phyloP scores from a whole-genome alignment of 2,329 filamentous ascomycete species.

The Coniochaeta ligniaria region DNA sequence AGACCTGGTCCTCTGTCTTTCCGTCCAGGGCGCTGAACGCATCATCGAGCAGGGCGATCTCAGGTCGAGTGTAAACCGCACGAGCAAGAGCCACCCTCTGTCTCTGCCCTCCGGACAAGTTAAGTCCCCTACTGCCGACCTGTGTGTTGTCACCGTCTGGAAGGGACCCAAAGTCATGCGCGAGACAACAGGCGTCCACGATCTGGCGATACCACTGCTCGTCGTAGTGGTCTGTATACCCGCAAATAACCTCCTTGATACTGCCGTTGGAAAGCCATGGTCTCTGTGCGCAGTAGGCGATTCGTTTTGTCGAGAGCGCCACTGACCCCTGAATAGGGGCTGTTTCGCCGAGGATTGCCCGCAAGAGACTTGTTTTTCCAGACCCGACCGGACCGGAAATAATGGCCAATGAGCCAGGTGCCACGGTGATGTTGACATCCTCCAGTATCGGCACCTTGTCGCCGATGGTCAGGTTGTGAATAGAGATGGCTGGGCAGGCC shows the following conservation, averaged over 20 bases:
- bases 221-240: slow-evolving; percentile 5
- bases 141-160: slow-evolving; percentile 13
- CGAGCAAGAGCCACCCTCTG: slow-evolving; percentile 24
- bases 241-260: slow-evolving; percentile 23
- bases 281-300: slow-evolving; percentile 28
- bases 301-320: slow-evolving; percentile 14
- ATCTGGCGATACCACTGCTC: slow-evolving; percentile 24
- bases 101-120: slow-evolving; percentile 16
- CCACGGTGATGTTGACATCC: slow-evolving; percentile 15
- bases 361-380: slow-evolving; percentile 21
- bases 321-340: slow-evolving; percentile 15
- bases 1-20: slow-evolving; percentile 20
- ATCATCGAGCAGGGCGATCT: slow-evolving; percentile 26
- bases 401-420: slow-evolving; percentile 15
- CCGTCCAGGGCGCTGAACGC: slow-evolving; percentile 27
- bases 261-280: slow-evolving; percentile 28
- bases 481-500: too few species aligned
- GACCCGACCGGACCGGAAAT: slow-evolving; percentile 18
- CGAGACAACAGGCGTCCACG: slow-evolving; percentile 14
- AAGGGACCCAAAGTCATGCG: slow-evolving; percentile 15
- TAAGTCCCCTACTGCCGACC: slow-evolving; percentile 15
- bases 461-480: too few species aligned
- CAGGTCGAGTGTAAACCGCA: slow-evolving; percentile 21
- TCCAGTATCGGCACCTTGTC: slow-evolving; percentile 9
- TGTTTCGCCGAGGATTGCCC: slow-evolving; percentile 22